Base-by-base conservation (phyloP, 768 basidiomycete species). In the Kwoniella sp. region DNA sequence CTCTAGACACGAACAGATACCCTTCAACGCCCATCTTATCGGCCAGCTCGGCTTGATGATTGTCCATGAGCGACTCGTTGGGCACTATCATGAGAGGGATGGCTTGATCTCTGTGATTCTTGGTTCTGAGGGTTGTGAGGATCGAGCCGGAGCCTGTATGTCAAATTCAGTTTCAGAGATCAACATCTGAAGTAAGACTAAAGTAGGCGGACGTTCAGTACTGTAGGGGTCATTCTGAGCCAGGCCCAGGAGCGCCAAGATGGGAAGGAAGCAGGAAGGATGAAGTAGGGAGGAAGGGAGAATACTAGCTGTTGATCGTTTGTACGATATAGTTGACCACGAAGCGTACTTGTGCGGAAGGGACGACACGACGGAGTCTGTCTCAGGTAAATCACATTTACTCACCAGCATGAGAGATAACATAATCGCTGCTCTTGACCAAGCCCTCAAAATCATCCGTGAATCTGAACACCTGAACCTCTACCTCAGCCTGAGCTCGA, bases 321-420 rank as follows among this genome's bases (percentile, higher is more conserved):
- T n/a, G n/a, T n/a, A n/a, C n/a, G n/a, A n/a, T n/a, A n/a, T n/a
- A n/a, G n/a, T n/a, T n/a, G n/a, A n/a, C n/a, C n/a, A n/a, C n/a
- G n/a, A n/a, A n/a, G n/a, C n/a, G n/a, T n/a, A n/a, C n/a, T n/a
- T n/a, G n/a, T n/a, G n/a, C n/a, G n/a, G n/a, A n/a, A n/a, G n/a
- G n/a, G n/a, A n/a, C n/a, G n/a, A n/a, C n/a, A n/a, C n/a, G n/a
- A n/a, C n/a, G n/a, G n/a, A n/a, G n/a, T n/a, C n/a, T n/a, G n/a
- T n/a, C n/a, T n/a, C n/a, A n/a, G n/a, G n/a, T n/a, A n/a, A n/a
- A n/a, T n/a, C n/a, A n/a, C n/a, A n/a, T n/a, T n/a, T n/a, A 68
- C 86, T 70, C 76, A 93, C 95, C 95, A 76, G 93, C 95, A 84
- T 98, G 95, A 71, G 92, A 91, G 41, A 99, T 89, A 57, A 99